Conservation (phyloP, 768 basidiomycete species). For the Mrakia blollopis region DNA sequence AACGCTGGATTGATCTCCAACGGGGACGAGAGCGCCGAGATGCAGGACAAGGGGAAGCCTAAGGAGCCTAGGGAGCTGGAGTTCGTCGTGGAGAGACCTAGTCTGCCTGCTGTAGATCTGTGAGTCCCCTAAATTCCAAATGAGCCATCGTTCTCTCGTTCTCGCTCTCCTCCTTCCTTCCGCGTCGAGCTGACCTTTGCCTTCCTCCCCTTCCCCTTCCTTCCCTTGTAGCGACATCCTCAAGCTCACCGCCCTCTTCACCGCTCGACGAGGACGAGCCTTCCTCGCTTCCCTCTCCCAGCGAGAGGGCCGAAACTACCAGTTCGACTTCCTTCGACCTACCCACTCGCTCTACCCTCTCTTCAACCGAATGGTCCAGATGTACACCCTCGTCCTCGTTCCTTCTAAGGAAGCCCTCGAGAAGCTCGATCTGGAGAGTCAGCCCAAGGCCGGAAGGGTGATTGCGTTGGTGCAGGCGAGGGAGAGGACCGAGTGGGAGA, state of each 20-base stretch:
- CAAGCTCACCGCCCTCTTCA: slow-evolving; percentile 92
- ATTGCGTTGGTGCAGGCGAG: slow-evolving; percentile 68
- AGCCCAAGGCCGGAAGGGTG: slow-evolving; percentile 61
- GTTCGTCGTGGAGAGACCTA: slow-evolving; percentile 26
- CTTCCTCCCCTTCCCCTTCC: slow-evolving; percentile 25
- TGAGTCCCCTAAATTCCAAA: no score
- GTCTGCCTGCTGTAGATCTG: slow-evolving; percentile 81
- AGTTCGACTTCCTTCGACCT: slow-evolving; percentile 95
- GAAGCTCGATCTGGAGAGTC: slow-evolving; percentile 50
- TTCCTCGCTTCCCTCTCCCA: slow-evolving; percentile 81
- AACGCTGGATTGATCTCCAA: slow-evolving; percentile 9
- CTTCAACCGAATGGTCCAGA: slow-evolving; percentile 95
- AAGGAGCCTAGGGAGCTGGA: slow-evolving; percentile 44
- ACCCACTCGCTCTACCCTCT: slow-evolving; percentile 93
- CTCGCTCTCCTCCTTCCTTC: not conserved
- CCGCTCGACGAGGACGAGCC: slow-evolving; percentile 78
- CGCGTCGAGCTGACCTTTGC: not conserved
- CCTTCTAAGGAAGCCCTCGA: slow-evolving; percentile 71
- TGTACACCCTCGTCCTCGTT: slow-evolving; percentile 84
- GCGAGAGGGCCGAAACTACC: slow-evolving; percentile 89
- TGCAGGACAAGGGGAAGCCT: slow-evolving; percentile 66
- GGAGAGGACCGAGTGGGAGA: slow-evolving; percentile 84
- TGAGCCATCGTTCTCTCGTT: not conserved
- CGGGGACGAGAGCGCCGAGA: slow-evolving; percentile 15
- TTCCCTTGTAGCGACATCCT: slow-evolving; percentile 71